phyloP scores from a whole-genome alignment of 2,329 filamentous ascomycete species.

The Microascus cirrosus region DNA sequence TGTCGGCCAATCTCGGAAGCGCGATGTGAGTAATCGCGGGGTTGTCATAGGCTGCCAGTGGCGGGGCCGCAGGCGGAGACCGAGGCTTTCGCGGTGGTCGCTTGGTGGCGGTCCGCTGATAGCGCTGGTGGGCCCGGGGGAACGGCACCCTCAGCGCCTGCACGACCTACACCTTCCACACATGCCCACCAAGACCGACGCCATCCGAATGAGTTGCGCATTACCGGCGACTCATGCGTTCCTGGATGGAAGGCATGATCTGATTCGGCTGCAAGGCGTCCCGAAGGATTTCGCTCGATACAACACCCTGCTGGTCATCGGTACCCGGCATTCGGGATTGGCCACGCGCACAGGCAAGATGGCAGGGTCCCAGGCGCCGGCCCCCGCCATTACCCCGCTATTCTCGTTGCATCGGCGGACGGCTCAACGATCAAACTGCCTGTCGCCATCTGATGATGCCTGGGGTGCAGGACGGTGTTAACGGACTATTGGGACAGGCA shows the following conservation, averaged over 20 bases:
- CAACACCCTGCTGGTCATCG: too few relatives aligned
- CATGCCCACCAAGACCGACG: too few relatives aligned
- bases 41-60: conserved; percentile 17
- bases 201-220: too few relatives aligned
- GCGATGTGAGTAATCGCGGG: conserved; percentile 20
- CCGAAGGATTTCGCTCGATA: too few relatives aligned
- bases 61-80: background rate
- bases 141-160: too few relatives aligned
- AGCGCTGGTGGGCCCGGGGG: background rate
- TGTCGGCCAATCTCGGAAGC: conserved; percentile 9
- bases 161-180: too few relatives aligned
- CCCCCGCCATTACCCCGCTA: background rate
- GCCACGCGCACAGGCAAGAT: too few relatives aligned
- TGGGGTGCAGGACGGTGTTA: background rate
- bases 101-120: background rate
- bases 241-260: too few relatives aligned
- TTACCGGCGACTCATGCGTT: too few relatives aligned
- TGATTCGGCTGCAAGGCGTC: too few relatives aligned
- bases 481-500: background rate
- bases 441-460: background rate
- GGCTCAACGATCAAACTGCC: background rate
- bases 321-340: too few relatives aligned
- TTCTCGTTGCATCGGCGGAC: background rate
- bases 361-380: background rate
- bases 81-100: too few relatives aligned